Evolutionary conservation across 257 asterid species (phyloP).

Genomic region (Nicotiana benthamiana): DNA sequence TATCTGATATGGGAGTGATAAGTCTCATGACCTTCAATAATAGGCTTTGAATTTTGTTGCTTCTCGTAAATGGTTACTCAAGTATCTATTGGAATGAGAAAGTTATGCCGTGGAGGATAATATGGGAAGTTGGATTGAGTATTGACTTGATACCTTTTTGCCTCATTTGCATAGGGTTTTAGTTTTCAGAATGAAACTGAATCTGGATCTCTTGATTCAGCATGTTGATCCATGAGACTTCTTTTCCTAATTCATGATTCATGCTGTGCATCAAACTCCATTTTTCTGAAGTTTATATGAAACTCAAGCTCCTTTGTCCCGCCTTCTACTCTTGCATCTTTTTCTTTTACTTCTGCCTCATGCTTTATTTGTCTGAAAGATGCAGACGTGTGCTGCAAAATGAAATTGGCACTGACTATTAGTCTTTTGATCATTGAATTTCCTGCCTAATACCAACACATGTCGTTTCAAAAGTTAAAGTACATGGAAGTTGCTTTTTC

Average conservation of each 20-base stretch:
- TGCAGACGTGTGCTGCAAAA: neutral
- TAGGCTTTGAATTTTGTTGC: neutral
- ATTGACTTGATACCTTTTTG: neutral
- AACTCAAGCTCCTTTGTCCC: neutral
- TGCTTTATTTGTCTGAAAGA: neutral
- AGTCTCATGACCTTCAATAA: neutral
- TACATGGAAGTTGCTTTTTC: neutral
- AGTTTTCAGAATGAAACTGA: neutral
- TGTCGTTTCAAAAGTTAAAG: neutral
- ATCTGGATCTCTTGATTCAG: neutral
- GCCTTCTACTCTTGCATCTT: neutral
- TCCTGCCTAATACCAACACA: neutral
- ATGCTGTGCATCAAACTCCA: neutral
- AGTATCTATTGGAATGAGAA: neutral
- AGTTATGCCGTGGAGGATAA: neutral
- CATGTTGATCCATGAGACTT: neutral
- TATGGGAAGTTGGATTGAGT: neutral
- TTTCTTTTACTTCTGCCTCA: neutral
- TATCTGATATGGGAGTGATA: neutral
- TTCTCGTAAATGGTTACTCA: neutral
- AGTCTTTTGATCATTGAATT: neutral
- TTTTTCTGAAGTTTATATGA: neutral
- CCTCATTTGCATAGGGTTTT: neutral
- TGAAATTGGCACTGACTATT: neutral
- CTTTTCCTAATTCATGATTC: neutral